phyloP scores from a whole-genome alignment of 2,329 filamentous ascomycete species.

The Didymella pinodella region DNA sequence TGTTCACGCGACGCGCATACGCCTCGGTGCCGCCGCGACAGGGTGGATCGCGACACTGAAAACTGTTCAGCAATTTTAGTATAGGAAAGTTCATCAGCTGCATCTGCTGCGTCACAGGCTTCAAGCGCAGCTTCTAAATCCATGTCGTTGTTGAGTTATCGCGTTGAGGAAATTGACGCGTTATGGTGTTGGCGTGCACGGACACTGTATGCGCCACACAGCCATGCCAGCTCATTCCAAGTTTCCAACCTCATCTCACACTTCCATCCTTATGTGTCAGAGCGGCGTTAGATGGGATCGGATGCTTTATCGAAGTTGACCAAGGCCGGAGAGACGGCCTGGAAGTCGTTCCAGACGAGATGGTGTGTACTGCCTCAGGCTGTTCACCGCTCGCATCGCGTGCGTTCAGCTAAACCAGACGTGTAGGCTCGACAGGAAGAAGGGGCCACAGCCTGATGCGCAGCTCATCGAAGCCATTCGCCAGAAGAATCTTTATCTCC shows the following conservation, averaged over 20 bases:
- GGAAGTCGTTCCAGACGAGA: constrained; percentile 20
- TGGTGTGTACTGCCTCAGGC: constrained; percentile 4
- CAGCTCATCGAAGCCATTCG: constrained; percentile 19
- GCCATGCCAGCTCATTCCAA: constrained; percentile 18
- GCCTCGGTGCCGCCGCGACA: too few relatives aligned
- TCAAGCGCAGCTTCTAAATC: too few relatives aligned
- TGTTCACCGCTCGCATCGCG: not conserved
- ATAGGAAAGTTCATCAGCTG: too few relatives aligned
- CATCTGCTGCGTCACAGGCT: too few relatives aligned
- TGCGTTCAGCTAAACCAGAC: not conserved
- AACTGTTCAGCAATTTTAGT: too few relatives aligned
- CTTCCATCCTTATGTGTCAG: constrained; percentile 8
- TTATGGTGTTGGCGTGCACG: too few relatives aligned
- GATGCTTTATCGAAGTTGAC: constrained; percentile 25
- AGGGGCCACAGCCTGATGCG: constrained; percentile 8
- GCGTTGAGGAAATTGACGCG: too few relatives aligned
- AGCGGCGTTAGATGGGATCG: constrained; percentile 21
- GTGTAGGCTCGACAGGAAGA: constrained; percentile 15
- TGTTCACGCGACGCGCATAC: too few relatives aligned
- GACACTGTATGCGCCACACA: constrained; percentile 19
- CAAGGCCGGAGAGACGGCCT: constrained; percentile 22
- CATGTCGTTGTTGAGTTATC: too few relatives aligned
- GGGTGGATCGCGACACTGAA: too few relatives aligned
- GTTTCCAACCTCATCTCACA: constrained; percentile 10
- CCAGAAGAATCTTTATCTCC: constrained; percentile 19